phyloP scores from a whole-genome alignment of 2,329 filamentous ascomycete genomes.

The Westerdykella ornata region DNA sequence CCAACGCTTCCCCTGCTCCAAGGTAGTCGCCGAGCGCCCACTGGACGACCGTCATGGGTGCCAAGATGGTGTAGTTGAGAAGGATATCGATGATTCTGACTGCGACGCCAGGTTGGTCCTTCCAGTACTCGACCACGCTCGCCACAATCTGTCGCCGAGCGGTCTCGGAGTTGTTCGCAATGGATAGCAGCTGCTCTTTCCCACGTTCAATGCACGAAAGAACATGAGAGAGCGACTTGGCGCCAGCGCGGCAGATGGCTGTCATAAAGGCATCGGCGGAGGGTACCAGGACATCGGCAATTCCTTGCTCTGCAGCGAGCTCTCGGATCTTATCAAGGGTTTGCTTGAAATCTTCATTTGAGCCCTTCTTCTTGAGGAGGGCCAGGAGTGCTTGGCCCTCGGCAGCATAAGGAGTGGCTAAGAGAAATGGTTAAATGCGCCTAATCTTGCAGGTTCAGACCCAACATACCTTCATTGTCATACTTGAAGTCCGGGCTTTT shows the following conservation, averaged over 20 bases:
- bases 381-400: constrained; percentile 77
- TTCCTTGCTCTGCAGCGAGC: constrained; percentile 61
- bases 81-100: constrained; percentile 93
- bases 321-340: constrained; percentile 74
- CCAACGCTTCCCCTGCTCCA: constrained; percentile 60
- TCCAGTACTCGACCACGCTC: constrained; percentile 89
- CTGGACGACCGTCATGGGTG: constrained; percentile 74
- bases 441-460: not conserved
- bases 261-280: constrained; percentile 93
- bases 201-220: constrained; percentile 92
- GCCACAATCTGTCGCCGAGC: constrained; percentile 84
- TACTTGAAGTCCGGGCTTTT: constrained; percentile 94
- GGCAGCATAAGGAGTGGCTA: constrained; percentile 71
- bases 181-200: constrained; percentile 77
- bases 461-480: constrained; percentile 59
- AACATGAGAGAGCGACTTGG: constrained; percentile 92
- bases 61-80: constrained; percentile 92
- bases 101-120: constrained; percentile 82
- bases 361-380: constrained; percentile 74
- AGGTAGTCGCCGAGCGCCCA: constrained; percentile 73
- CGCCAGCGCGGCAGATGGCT: constrained; percentile 84
- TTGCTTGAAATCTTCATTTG: constrained; percentile 79
- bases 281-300: constrained; percentile 69
- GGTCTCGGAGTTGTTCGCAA: constrained; percentile 65
- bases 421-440: constrained; percentile 3